These are phyloP conservation scores for Simplicillium aogashimaense DNA, from an alignment of 2,329 filamentous ascomycete species.

Conservation along the genomic window DNA sequence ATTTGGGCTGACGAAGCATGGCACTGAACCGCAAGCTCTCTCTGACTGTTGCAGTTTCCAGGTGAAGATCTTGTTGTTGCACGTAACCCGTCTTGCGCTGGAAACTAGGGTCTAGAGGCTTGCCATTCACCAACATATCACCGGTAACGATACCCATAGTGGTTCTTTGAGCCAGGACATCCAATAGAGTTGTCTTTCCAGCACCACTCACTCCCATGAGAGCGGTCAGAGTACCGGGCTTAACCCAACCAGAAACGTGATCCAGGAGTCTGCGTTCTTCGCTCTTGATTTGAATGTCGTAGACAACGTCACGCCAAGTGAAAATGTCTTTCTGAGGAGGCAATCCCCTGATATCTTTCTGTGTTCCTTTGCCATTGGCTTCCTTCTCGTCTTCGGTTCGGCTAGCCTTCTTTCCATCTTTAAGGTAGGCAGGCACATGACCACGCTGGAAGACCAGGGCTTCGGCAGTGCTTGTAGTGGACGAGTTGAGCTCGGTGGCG, in stretches of 20 bases:
- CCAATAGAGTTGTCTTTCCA: slow-evolving; percentile 32
- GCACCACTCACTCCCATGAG: slow-evolving; percentile 54
- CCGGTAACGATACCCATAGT: slow-evolving; percentile 55
- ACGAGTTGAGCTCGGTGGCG: slow-evolving; percentile 55
- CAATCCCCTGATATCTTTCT: slow-evolving; percentile 7
- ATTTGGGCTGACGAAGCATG: slow-evolving; percentile 45
- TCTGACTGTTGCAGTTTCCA: slow-evolving; percentile 43
- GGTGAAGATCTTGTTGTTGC: slow-evolving; percentile 54
- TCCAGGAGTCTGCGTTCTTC: slow-evolving; percentile 64
- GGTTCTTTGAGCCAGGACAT: slow-evolving; percentile 36
- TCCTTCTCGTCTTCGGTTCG: slow-evolving; percentile 10
- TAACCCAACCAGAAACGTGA: slow-evolving; percentile 79
- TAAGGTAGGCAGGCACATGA: slow-evolving; percentile 33
- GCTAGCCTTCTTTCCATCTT: slow-evolving; percentile 14
- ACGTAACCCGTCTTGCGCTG: slow-evolving; percentile 59
- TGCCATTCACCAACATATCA: slow-evolving; percentile 56
- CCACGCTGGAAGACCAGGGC: slow-evolving; percentile 57
- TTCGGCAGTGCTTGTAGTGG: slow-evolving; percentile 54
- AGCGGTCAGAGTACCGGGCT: slow-evolving; percentile 77
- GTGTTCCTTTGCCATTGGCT: slow-evolving; percentile 18
- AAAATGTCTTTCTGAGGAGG: slow-evolving; percentile 49
- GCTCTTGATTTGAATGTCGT: slow-evolving; percentile 61
- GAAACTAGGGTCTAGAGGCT: slow-evolving; percentile 43
- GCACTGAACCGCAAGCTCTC: slow-evolving; percentile 46
- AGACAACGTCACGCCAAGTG: slow-evolving; percentile 70